A percentile compares a stretch with the other conserved stretches of the same genome.
phyloP scores from a whole-genome alignment of 441 rosid genomes.

The Macaranga tanarius region DNA sequence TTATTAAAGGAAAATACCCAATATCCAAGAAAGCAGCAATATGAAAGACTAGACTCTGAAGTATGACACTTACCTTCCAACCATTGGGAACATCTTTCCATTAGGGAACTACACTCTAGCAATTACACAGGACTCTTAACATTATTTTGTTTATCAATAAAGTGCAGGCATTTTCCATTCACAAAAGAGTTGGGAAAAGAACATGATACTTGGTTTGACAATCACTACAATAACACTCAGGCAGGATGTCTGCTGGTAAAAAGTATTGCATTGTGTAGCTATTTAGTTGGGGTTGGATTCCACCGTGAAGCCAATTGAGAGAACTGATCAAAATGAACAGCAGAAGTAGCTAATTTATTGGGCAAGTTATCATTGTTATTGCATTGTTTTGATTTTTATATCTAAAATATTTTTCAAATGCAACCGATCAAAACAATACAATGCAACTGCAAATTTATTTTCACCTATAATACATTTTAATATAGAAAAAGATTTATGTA shows the following conservation, averaged over 20 bases:
- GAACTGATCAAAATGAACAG: constrained; percentile 39
- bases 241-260: not conserved
- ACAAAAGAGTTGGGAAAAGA: constrained; percentile 10
- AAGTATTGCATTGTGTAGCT: constrained; percentile 49
- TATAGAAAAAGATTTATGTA: too few relatives aligned
- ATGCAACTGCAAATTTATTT: too few relatives aligned
- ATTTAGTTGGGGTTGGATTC: constrained; percentile 54
- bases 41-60: not conserved
- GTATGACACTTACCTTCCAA: constrained; percentile 65
- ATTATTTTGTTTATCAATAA: constrained; percentile 88
- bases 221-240: not conserved
- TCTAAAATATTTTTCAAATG: too few relatives aligned
- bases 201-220: constrained; percentile 1
- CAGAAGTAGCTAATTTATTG: constrained; percentile 66
- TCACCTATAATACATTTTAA: too few relatives aligned
- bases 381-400: too few relatives aligned
- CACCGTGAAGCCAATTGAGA: constrained; percentile 60
- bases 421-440: too few relatives aligned
- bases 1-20: constrained; percentile 5
- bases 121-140: constrained; percentile 91
- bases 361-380: constrained; percentile 44
- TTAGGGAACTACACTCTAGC: constrained; percentile 89
- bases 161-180: constrained; percentile 54
- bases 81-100: constrained; percentile 91
- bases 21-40: not conserved